Percentiles rank a stretch among this genome's conserved stretches.
These are phyloP conservation scores for Vanrija sp. DNA, from an alignment of 1,284 basidiomycete species.

Conservation along the genomic window DNA sequence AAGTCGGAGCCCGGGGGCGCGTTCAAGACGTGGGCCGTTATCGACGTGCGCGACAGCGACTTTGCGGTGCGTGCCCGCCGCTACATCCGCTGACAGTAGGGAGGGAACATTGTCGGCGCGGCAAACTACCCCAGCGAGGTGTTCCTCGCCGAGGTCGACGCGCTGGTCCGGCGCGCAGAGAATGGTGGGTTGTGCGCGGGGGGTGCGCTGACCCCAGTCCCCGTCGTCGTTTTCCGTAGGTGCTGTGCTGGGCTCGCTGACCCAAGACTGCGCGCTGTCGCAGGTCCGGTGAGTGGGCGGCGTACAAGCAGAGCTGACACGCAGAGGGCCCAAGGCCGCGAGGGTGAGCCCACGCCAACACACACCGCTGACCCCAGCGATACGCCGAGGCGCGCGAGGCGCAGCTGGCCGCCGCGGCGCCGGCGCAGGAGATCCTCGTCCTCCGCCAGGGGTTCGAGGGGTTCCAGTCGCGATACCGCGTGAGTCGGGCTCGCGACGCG, in stretches of 20 bases:
- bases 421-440: conserved; percentile 43
- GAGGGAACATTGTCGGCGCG: conserved; percentile 48
- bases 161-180: conserved; percentile 35
- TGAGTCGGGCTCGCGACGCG: conserved; percentile 14
- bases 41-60: conserved; percentile 48
- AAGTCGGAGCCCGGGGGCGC: conserved; percentile 29
- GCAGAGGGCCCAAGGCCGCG: conserved; percentile 47
- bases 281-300: conserved; percentile 37
- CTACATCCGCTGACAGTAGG: conserved; percentile 23
- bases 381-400: conserved; percentile 42
- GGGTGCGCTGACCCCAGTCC: conserved; percentile 23
- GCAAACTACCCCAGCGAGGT: conserved; percentile 42
- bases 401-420: conserved; percentile 18
- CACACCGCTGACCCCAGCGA: conserved; percentile 24
- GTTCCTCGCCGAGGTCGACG: conserved; percentile 36
- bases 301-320: background rate
- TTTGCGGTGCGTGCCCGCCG: conserved; percentile 29
- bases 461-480: conserved; percentile 44
- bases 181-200: conserved; percentile 23
- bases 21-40: conserved; percentile 35
- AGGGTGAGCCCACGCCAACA: conserved; percentile 25
- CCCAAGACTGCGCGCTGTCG: conserved; percentile 45
- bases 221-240: conserved; percentile 47
- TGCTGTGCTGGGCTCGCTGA: background rate
- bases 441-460: conserved; percentile 47